Base-by-base conservation (phyloP, 768 basidiomycete genomes). In the Rubroboletus satanas region DNA sequence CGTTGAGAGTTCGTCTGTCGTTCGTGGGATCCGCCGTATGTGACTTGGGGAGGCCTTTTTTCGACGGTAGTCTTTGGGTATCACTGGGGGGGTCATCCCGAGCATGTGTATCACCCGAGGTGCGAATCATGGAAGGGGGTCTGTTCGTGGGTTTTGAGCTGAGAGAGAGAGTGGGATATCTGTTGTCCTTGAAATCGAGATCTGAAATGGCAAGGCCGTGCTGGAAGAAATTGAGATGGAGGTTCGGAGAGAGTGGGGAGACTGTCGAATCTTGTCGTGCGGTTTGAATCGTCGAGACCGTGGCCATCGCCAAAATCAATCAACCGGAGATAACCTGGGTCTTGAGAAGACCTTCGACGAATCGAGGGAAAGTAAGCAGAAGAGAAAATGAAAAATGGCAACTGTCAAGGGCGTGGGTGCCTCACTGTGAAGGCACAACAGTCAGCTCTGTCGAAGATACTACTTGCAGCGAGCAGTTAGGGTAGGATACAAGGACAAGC, bases 161-260 rank as follows among this genome's bases (percentile, higher is more conserved):
- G 46, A 73, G 56, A 7, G 70, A 52, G 18, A 74, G 62, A 45
- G 73, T 53, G 17, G 79, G 74, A 60, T 86, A 85, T 65, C 85
- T 77, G 65, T 79, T 80, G 74, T 86, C 86, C 62, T 78, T 76
- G 68, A 82, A 79, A 70, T 84, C 83, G 58, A 82, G 75, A 54
- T 85, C 85, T 53, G 79, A 73, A 67, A 84, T 77, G 38, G 74
- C 65, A 55, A 86, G 75, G 39, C 77, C 72, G 62, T 76, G 77
- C 48, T 83, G 74, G 70, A 83, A 84, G 57, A 79, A 67, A 52
- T 66, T 69, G 55, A 76, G 64, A 62, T 67, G 71, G 41, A 72
- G 56, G 61, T 69, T 67, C 45, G 73, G 57, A 23, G 75, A 56
- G 56, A 71, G 55, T n/a, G 67, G 58, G 21, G 70, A 33, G 26